Evolutionary conservation across 345 rosid species (phyloP).

Genomic region (Mangifera indica): DNA sequence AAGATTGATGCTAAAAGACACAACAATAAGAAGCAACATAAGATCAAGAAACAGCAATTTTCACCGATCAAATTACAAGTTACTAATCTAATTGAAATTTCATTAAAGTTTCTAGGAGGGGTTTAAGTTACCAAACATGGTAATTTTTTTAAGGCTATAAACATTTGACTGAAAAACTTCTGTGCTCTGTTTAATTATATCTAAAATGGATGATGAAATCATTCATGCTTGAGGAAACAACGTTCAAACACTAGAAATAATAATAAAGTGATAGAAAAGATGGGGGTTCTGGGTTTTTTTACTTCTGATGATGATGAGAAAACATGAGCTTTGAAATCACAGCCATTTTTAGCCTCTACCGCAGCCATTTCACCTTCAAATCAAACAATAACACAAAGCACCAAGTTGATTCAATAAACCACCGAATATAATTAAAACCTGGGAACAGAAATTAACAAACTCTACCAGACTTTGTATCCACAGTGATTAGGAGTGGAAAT

Average conservation of each 20-base stretch:
- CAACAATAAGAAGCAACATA: too few species aligned
- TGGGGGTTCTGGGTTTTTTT: conserved; percentile 13
- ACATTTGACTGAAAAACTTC: background rate
- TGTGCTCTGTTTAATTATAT: background rate
- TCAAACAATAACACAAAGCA: conserved; percentile 9
- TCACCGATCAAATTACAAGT: background rate
- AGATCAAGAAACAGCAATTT: background rate
- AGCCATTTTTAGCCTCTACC: conserved; percentile 33
- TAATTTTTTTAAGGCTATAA: background rate
- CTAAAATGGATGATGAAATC: background rate
- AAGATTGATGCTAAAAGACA: too few species aligned
- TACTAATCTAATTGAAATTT: background rate
- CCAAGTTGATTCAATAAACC: conserved; percentile 15
- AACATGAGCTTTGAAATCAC: conserved; percentile 48
- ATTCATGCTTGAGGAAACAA: background rate
- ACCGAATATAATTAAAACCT: background rate
- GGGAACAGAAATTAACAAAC: background rate
- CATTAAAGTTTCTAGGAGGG: background rate
- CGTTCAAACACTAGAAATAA: background rate
- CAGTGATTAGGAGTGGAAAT: background rate
- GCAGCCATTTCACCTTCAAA: conserved; percentile 23
- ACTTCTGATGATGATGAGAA: conserved; percentile 70
- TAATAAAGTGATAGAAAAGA: background rate
- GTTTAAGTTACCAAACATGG: background rate
- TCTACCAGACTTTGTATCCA: conserved; percentile 30